Percentiles rank a stretch among this genome's conserved stretches.
phyloP scores from a whole-genome alignment of 129 eudicot species.

The Lactuca sativa region DNA sequence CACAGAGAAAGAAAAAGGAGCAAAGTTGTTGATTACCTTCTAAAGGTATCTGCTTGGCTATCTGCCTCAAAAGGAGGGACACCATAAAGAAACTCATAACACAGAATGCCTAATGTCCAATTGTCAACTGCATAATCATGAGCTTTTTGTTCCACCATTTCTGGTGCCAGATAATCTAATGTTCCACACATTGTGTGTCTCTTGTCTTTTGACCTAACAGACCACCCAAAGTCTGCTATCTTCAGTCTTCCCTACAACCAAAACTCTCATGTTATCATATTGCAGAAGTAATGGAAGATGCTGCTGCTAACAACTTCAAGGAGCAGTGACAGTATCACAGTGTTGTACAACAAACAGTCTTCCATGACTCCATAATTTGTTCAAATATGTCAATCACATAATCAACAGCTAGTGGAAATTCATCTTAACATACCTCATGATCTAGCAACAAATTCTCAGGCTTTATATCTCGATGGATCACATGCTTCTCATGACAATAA shows the following conservation, averaged over 20 bases:
- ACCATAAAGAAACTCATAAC: constrained; percentile 88
- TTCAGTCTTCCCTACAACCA: constrained; percentile 72
- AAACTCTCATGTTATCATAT: background rate
- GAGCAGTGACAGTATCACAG: no score
- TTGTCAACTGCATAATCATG: constrained; percentile 95
- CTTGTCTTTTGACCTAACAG: constrained; percentile 82
- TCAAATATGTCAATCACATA: background rate
- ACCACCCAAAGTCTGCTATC: constrained; percentile 99
- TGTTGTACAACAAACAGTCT: no score
- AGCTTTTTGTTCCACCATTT: constrained; percentile 95
- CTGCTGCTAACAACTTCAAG: background rate
- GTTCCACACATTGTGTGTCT: constrained; percentile 98
- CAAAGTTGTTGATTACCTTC: constrained; percentile 46
- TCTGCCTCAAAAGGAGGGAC: constrained; percentile 92
- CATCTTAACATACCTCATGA: constrained; percentile 65
- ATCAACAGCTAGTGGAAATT: background rate
- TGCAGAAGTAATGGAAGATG: background rate
- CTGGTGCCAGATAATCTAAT: constrained; percentile 91
- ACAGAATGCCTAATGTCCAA: constrained; percentile 89
- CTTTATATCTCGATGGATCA: constrained; percentile 94
- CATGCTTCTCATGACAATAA: constrained; percentile 89
- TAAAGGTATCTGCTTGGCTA: constrained; percentile 75
- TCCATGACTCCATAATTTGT: no score
- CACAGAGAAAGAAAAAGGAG: background rate
- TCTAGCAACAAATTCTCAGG: constrained; percentile 95